Percentiles rank a stretch among this genome's conserved stretches.
Conservation (phyloP, 306 rosid species). For the Vigna reflexopilosa region DNA sequence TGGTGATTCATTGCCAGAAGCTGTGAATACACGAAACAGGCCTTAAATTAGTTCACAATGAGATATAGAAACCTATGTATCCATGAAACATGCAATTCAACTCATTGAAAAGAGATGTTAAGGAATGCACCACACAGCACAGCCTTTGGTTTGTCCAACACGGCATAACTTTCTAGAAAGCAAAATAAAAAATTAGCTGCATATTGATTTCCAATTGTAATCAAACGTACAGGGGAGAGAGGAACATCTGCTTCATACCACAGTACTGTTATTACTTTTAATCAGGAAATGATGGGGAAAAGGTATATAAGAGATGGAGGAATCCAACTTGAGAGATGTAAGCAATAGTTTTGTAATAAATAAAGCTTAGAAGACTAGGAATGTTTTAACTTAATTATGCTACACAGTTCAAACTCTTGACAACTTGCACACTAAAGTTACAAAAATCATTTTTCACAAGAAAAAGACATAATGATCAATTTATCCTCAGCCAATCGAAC, state of each 20-base stretch:
- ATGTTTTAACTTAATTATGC: not conserved
- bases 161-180: not conserved
- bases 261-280: not conserved
- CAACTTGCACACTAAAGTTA: not conserved
- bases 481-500: not conserved
- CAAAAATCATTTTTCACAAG: conserved; percentile 10
- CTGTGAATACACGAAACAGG: not conserved
- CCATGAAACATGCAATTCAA: conserved; percentile 29
- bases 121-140: conserved; percentile 2
- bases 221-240: conserved; percentile 10
- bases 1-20: not conserved
- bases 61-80: conserved; percentile 19
- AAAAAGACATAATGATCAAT: conserved; percentile 21
- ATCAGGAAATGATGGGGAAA: not conserved
- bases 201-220: not conserved
- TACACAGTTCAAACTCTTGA: conserved; percentile 11
- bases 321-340: not conserved
- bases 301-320: too few species aligned
- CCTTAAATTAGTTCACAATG: not conserved
- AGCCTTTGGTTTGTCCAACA: not conserved
- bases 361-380: not conserved
- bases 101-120: conserved; percentile 2
- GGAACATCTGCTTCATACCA: not conserved
- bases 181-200: conserved; percentile 6
- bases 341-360: not conserved